These are phyloP conservation scores for Daldinia sp. DNA, from an alignment of 2,329 filamentous ascomycete species.

Conservation along the genomic window DNA sequence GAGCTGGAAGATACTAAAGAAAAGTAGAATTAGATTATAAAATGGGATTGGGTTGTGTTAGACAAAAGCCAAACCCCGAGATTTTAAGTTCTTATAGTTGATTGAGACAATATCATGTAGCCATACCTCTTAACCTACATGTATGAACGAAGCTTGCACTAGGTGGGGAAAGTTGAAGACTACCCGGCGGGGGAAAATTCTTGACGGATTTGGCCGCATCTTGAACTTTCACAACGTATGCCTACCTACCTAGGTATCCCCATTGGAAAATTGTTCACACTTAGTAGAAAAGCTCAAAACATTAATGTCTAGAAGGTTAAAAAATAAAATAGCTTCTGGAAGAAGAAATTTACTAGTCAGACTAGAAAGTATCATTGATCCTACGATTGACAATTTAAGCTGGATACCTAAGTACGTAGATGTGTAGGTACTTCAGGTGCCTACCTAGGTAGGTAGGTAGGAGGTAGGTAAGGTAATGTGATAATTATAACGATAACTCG, in stretches of 20 bases:
- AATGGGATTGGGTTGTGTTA: conserved; percentile 2
- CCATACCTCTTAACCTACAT: conserved; percentile 14
- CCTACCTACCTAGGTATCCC: conserved; percentile 12
- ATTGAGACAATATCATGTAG: conserved; percentile 8
- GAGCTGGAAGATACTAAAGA: not conserved
- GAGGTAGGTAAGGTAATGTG: not conserved
- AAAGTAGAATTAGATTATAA: not conserved
- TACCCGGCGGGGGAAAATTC: conserved; percentile 24
- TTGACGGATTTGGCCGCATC: conserved; percentile 36
- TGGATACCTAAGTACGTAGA: not conserved
- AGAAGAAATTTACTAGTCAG: conserved; percentile 1
- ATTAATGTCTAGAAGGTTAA: conserved; percentile 14
- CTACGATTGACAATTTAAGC: conserved; percentile 4
- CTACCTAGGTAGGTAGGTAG: no score
- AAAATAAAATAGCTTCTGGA: conserved; percentile 14
- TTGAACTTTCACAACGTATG: conserved; percentile 34
- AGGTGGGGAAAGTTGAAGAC: conserved; percentile 18
- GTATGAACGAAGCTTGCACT: conserved; percentile 37
- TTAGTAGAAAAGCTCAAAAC: conserved; percentile 33
- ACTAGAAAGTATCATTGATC: not conserved
- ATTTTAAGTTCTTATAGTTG: conserved; percentile 14
- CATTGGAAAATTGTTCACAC: conserved; percentile 37
- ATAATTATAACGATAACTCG: conserved; percentile 2
- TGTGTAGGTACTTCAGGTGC: not conserved
- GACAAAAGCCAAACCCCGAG: conserved; percentile 17